Percentiles rank a stretch among this genome's conserved stretches.
Evolutionary conservation across 192 early-diverging fungal species (phyloP).

Genomic region (Coemansia sp.): DNA sequence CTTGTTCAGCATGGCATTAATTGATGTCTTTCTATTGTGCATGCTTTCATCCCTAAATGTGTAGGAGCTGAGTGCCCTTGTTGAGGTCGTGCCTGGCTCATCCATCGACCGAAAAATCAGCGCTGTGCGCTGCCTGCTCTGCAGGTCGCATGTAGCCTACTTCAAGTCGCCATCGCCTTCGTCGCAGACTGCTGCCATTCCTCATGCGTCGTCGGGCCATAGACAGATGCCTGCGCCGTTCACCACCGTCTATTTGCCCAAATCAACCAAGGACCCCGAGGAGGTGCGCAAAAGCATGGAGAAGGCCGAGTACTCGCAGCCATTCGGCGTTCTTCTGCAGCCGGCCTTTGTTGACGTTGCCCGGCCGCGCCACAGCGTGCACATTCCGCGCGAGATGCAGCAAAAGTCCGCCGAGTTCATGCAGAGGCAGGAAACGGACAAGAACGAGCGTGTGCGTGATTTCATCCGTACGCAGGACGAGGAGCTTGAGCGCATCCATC

Average conservation of each 20-base stretch:
- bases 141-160: slow-evolving; percentile 37
- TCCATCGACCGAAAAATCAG: slow-evolving; percentile 54
- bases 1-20: slow-evolving; percentile 2
- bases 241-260: slow-evolving; percentile 26
- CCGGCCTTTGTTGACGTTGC: slow-evolving; percentile 4
- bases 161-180: slow-evolving; percentile 11
- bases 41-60: slow-evolving; percentile 1
- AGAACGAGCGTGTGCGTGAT: slow-evolving; percentile 45
- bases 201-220: slow-evolving; percentile 1
- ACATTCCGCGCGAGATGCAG: slow-evolving; percentile 46
- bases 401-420: slow-evolving; percentile 29
- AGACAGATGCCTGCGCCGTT: slow-evolving; percentile 25
- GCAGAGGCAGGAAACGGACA: slow-evolving; percentile 31
- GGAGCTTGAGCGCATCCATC: slow-evolving; percentile 24
- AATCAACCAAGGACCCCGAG: slow-evolving; percentile 19
- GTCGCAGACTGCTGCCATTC: slow-evolving; percentile 1
- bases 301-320: slow-evolving; percentile 39
- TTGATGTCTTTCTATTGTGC: neutral
- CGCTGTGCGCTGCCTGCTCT: slow-evolving; percentile 48
- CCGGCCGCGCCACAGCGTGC: slow-evolving; percentile 6
- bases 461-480: slow-evolving; percentile 45
- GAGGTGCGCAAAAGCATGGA: slow-evolving; percentile 17
- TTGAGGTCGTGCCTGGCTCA: slow-evolving; percentile 47
- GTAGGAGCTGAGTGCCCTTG: slow-evolving; percentile 37
- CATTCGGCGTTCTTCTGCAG: slow-evolving; percentile 42